phyloP scores from a whole-genome alignment of 139 green algal species.

The Chlorella sorokiniana region DNA sequence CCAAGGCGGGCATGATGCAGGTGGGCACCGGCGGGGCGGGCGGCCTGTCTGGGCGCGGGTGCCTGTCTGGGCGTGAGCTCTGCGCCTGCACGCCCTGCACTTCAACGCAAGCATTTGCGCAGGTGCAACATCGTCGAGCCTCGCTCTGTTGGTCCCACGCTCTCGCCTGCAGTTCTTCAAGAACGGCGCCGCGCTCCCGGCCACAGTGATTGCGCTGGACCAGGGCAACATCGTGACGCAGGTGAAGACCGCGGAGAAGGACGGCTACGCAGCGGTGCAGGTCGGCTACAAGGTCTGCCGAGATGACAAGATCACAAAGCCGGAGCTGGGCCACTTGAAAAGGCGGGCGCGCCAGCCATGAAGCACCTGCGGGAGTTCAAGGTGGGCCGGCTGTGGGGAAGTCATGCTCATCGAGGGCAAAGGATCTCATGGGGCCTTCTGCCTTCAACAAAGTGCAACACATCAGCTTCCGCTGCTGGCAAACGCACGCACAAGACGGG shows the following conservation, averaged over 20 bases:
- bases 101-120: background rate
- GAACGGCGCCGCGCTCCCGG: conserved; percentile 82
- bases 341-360: conserved; percentile 80
- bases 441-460: background rate
- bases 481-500: too few species aligned
- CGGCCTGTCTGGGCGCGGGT: too few species aligned
- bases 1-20: conserved; percentile 97
- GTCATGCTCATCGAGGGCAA: too few species aligned
- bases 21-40: conserved; percentile 37
- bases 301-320: conserved; percentile 89
- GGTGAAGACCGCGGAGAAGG: conserved; percentile 90
- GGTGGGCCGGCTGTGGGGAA: conserved; percentile 43
- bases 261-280: conserved; percentile 95
- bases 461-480: too few species aligned
- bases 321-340: conserved; percentile 93
- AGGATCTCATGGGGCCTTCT: too few species aligned
- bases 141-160: too few species aligned
- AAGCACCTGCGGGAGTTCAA: conserved; percentile 92
- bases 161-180: conserved; percentile 69
- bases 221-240: conserved; percentile 92
- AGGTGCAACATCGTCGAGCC: too few species aligned
- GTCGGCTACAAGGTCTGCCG: conserved; percentile 78
- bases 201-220: conserved; percentile 92
- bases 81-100: too few species aligned
- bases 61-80: too few species aligned